Conservation (phyloP, 805 yeast genomes). For the Cyberlindnera saturnus region DNA sequence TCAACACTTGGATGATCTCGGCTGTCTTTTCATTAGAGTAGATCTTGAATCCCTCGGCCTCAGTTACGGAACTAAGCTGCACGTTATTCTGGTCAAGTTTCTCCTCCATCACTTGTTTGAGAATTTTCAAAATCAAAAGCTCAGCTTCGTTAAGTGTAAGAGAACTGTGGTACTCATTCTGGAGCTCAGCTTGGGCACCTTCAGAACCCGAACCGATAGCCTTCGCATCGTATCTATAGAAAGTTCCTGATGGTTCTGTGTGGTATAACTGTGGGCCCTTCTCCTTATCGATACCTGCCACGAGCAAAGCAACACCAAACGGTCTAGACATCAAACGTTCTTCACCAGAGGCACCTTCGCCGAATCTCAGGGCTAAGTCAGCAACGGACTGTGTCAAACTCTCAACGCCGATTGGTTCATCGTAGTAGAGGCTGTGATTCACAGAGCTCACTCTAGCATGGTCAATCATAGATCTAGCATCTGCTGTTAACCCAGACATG, state of each 20-base stretch:
- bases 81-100: constrained; percentile 92
- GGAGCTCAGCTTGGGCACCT: constrained; percentile 97
- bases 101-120: constrained; percentile 99
- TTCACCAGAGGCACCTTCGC: constrained; percentile 96
- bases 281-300: constrained; percentile 90
- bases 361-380: constrained; percentile 92
- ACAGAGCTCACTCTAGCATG: constrained; percentile 91
- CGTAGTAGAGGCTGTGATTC: constrained; percentile 83
- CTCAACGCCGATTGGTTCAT: constrained; percentile 89
- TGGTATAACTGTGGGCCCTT: constrained; percentile 95
- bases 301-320: constrained; percentile 93
- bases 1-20: constrained; percentile 69
- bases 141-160: constrained; percentile 92
- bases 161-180: constrained; percentile 92
- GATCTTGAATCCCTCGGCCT: constrained; percentile 77
- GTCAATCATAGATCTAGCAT: constrained; percentile 97
- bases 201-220: constrained; percentile 99
- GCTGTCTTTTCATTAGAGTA: constrained; percentile 81
- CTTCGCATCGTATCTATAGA: constrained; percentile 95
- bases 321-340: constrained; percentile 93
- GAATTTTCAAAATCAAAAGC: constrained; percentile 74
- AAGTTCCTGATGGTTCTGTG: constrained; percentile 99
- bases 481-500: constrained; percentile 98
- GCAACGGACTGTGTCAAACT: constrained; percentile 94
- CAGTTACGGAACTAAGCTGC: constrained; percentile 89